Evolutionary conservation across 148 eudicot species (phyloP).

Genomic region (Chenopodium quinoa): DNA sequence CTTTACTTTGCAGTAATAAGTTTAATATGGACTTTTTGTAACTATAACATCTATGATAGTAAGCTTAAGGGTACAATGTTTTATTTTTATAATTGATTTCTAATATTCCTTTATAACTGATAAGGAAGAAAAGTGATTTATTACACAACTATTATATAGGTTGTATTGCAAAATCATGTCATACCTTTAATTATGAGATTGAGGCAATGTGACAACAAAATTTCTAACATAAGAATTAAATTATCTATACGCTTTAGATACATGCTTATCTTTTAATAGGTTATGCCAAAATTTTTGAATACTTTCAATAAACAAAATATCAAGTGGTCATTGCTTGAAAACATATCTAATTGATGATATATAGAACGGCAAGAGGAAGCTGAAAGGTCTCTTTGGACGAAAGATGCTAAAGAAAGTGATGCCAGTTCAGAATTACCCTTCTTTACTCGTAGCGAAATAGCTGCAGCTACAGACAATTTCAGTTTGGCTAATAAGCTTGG

Average conservation of each 20-base stretch:
- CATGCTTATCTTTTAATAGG: neutral
- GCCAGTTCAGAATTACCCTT: conserved; percentile 35
- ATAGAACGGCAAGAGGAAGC: conserved; percentile 27
- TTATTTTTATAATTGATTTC: too few relatives aligned
- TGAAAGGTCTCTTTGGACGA: conserved; percentile 25
- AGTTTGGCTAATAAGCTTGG: conserved; percentile 32
- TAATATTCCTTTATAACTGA: too few relatives aligned
- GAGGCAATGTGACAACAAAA: too few relatives aligned
- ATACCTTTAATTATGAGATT: too few relatives aligned
- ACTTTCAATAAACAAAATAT: neutral
- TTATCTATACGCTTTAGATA: neutral
- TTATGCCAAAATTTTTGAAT: neutral
- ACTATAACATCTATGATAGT: neutral
- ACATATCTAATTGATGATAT: neutral
- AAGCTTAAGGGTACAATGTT: too few relatives aligned
- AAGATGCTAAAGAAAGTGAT: conserved; percentile 30
- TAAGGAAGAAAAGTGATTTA: too few relatives aligned
- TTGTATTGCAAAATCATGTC: too few relatives aligned
- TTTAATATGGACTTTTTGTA: neutral
- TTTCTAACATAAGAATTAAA: too few relatives aligned
- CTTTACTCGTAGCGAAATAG: conserved; percentile 28
- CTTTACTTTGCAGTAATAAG: neutral
- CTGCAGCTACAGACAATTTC: conserved; percentile 35
- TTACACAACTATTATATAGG: too few relatives aligned
- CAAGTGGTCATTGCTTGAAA: neutral